These are phyloP conservation scores for Penicillium malachiteum DNA, from an alignment of 495 filamentous ascomycete species.

Conservation along the genomic window DNA sequence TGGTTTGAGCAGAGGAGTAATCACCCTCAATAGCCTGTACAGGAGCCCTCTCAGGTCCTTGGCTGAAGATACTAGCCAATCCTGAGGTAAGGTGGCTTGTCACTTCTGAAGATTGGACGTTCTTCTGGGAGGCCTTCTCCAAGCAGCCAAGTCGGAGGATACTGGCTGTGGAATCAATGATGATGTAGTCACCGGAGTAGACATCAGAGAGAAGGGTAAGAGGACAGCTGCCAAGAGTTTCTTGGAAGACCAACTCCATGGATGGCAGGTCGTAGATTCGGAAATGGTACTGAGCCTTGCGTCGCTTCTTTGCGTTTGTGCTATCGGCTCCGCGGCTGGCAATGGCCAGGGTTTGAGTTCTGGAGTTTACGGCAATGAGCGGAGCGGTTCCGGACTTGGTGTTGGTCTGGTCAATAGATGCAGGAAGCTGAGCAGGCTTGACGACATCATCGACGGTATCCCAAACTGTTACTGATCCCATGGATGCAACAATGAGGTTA, in stretches of 20 bases:
- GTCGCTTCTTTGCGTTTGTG: conserved; percentile 23
- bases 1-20: conserved; percentile 51
- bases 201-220: conserved; percentile 38
- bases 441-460: conserved; percentile 44
- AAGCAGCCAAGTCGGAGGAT: conserved; percentile 54
- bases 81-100: conserved; percentile 47
- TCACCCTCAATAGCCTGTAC: conserved; percentile 40
- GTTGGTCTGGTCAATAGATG: conserved; percentile 4
- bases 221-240: conserved; percentile 24
- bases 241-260: conserved; percentile 29
- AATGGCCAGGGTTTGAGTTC: conserved; percentile 39
- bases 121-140: conserved; percentile 52
- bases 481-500: conserved; percentile 38
- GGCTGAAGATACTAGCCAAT: conserved; percentile 50
- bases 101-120: conserved; percentile 44
- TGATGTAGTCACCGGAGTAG: conserved; percentile 58
- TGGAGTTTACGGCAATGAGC: conserved; percentile 38
- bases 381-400: conserved; percentile 7
- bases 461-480: conserved; percentile 39
- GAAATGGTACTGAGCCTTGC: conserved; percentile 23
- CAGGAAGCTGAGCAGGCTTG: conserved; percentile 23
- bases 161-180: conserved; percentile 42
- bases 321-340: conserved; percentile 8
- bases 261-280: conserved; percentile 41
- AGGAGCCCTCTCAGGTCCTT: conserved; percentile 14